phyloP scores from a whole-genome alignment of 345 rosid species.

The Noccaea caerulescens region DNA sequence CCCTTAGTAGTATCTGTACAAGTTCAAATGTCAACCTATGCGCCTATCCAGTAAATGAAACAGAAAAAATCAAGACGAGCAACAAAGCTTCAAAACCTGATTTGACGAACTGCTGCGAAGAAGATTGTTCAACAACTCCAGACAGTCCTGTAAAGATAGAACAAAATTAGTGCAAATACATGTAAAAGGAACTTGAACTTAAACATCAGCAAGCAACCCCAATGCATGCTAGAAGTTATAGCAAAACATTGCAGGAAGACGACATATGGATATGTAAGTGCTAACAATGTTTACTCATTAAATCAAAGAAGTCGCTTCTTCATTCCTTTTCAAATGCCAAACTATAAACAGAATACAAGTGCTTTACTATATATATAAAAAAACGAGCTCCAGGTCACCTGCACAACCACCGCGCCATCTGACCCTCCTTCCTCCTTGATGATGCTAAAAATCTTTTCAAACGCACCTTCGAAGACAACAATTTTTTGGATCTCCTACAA shows the following conservation, averaged over 20 bases:
- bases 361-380: not conserved
- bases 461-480: slow-evolving; percentile 96
- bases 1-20: slow-evolving; percentile 79
- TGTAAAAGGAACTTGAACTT: slow-evolving; percentile 19
- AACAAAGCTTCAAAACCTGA: slow-evolving; percentile 60
- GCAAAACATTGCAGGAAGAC: slow-evolving; percentile 1
- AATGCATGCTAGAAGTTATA: slow-evolving; percentile 1
- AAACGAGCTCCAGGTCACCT: slow-evolving; percentile 54
- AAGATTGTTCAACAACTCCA: slow-evolving; percentile 90
- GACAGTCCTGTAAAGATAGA: slow-evolving; percentile 69
- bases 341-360: not conserved
- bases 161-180: slow-evolving; percentile 9
- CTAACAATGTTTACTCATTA: slow-evolving; percentile 5
- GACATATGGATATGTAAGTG: not conserved
- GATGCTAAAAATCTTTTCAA: slow-evolving; percentile 92
- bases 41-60: slow-evolving; percentile 2
- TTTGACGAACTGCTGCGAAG: slow-evolving; percentile 82
- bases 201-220: slow-evolving; percentile 15
- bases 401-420: slow-evolving; percentile 98
- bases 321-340: not conserved
- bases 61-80: slow-evolving; percentile 8
- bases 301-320: slow-evolving; percentile 18
- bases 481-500: slow-evolving; percentile 97
- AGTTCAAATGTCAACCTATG: slow-evolving; percentile 41
- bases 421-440: slow-evolving; percentile 96